Base-by-base conservation (phyloP, 2,329 filamentous ascomycete species). In the Daldinia sp. region DNA sequence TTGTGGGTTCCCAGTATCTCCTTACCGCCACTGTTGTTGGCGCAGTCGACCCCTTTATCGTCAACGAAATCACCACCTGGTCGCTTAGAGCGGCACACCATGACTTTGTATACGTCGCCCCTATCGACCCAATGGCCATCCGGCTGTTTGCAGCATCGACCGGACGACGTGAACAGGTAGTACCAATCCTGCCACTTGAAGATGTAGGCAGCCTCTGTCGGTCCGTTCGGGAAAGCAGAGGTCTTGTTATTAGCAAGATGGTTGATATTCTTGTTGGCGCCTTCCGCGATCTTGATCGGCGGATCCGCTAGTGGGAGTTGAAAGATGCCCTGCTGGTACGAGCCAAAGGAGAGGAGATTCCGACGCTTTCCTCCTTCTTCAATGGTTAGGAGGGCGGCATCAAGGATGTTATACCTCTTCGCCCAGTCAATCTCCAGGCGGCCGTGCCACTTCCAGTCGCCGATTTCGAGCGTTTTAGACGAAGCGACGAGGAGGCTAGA, bases 271-370 rank as follows among this genome's bases (percentile, higher is more conserved):
- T 56, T 37, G 42, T 68, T 70, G 1, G 69, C 65, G 30, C 63
- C 71, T 5, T 55, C 61, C 2, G 65, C 66, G 23, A 72, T 55
- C 61, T 61, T 55, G 26, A 62, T 48, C 10, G 72, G 69, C 37
- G 72, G 71, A 18, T 72, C 60, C 10, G 64, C 68, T 15, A 74
- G 65, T 20, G 72, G 74, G 7, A 75, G 60, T 63, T 74, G 72
- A 68, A 69, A 75, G 39, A 75, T 44, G 10, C 74, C 73, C 33
- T 71, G 63, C 58, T 75, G 74, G 65, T 75, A 74, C 41, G 73
- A 74, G 28, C 73, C 72, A 42, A 74, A 74, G 2, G 70, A 61
- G 18, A 74, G 65, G 1, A 73, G 64, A 18, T 72, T 59, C n/a
- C 65, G 51, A 6, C 62, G 63, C 18, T 56, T 60, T 0, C 60